Evolutionary conservation across 805 yeast species (phyloP), one percentile per base, ranked within the genome.

Genomic region (Pichia membranifaciens): DNA sequence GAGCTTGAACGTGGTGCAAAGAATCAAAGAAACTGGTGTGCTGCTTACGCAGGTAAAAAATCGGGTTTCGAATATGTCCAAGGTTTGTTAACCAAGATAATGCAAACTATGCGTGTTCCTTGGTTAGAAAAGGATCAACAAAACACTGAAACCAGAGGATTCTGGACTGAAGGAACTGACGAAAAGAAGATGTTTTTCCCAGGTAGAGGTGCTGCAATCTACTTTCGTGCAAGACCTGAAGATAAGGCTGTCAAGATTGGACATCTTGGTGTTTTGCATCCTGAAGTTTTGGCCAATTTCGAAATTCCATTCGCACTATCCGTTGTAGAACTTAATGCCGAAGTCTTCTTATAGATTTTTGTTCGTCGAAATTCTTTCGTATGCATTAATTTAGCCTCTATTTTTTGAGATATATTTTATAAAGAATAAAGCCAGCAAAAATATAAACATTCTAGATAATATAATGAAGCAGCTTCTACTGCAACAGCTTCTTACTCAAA

Each of bases 11-110:
- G 96, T 70, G 86, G 84, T 57, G 95, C 98, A 6, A 79, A 71
- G 67, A 93, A 93, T 69, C 88, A 87, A 74, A 85, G 98, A 68
- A 84, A 87, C 64, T 93, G 96, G 90, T 84, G 86, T 59, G 98
- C 98, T 29, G 77, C 91, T 38, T 87, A 80, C 57, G 96, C 91
- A 21, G 98, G 98, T 60, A 91, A 90, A 69, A 81, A 90, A 16
- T 87, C 97, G 16, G 96, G 97, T 50, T 93, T 93, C 62, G 99
- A 93, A 71, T 75, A 74, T 54, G 87, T 88, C 44, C 99, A 93
- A 72, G 99, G 99, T 57, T 74, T 93, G 56, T 75, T 93, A 51
- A 97, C 95, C 58, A 87, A 95, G 60, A 72, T 95, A 54, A 90
- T 93, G 97, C 91, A 89, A 72, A 91, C 96, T 60, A 77, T 93